Conservation (phyloP, 2,329 filamentous ascomycete genomes). For the Cytospora piceae region DNA sequence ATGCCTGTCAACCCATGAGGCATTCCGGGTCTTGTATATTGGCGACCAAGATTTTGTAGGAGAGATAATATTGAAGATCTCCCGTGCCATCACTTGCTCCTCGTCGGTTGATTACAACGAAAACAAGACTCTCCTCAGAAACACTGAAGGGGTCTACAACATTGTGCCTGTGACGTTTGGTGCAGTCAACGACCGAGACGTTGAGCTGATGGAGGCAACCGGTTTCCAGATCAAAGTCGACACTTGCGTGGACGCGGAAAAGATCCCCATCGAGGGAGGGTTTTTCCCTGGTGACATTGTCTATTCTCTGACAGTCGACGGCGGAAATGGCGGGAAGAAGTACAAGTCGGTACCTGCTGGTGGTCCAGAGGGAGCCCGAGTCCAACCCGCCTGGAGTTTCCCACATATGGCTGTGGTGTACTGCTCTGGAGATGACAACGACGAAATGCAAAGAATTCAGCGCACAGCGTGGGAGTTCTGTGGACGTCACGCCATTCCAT, state of each 20-base stretch:
- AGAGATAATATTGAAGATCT: constrained; percentile 51
- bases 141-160: constrained; percentile 52
- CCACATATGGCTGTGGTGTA: constrained; percentile 56
- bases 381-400: constrained; percentile 50
- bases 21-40: constrained; percentile 54
- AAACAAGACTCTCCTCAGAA: constrained; percentile 37
- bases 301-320: constrained; percentile 47
- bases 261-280: constrained; percentile 35
- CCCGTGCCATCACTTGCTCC: constrained; percentile 51
- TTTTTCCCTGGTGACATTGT: constrained; percentile 37
- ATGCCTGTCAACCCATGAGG: constrained; percentile 49
- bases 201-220: constrained; percentile 56
- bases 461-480: constrained; percentile 51
- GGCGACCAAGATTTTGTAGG: constrained; percentile 47
- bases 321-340: constrained; percentile 44
- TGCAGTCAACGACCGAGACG: constrained; percentile 49
- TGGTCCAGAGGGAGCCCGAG: constrained; percentile 40
- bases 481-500: constrained; percentile 50
- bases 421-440: constrained; percentile 48
- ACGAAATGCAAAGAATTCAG: constrained; percentile 44
- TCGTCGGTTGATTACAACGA: constrained; percentile 39
- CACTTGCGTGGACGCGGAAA: constrained; percentile 48
- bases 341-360: constrained; percentile 43
- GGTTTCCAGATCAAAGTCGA: constrained; percentile 56
- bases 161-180: constrained; percentile 56